A percentile compares a stretch with the other conserved stretches of the same genome.
phyloP scores from a whole-genome alignment of 2,329 filamentous ascomycete genomes.

The Pseudocercospora crystallina region DNA sequence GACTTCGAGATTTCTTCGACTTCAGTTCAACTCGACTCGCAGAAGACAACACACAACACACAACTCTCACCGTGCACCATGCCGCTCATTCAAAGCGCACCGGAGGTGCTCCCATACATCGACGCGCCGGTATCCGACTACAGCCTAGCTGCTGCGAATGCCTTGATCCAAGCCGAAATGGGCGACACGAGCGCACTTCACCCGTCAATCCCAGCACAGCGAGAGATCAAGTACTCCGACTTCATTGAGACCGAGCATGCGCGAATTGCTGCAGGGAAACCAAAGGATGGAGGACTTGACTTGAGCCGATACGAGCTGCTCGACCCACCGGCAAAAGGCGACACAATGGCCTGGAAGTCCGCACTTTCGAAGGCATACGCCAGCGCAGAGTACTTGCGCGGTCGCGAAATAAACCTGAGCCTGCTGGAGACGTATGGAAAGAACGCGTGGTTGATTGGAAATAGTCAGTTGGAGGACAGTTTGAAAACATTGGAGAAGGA shows the following conservation, averaged over 20 bases:
- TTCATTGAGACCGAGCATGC: slow-evolving; percentile 67
- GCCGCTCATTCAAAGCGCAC: slow-evolving; percentile 67
- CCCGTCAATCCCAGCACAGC: slow-evolving; percentile 57
- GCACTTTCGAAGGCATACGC: slow-evolving; percentile 58
- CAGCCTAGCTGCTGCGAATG: slow-evolving; percentile 65
- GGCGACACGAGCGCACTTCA: slow-evolving; percentile 54
- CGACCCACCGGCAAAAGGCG: slow-evolving; percentile 53
- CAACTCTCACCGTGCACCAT: slow-evolving; percentile 41
- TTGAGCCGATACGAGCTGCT: slow-evolving; percentile 80
- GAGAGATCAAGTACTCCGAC: slow-evolving; percentile 60
- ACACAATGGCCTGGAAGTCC: slow-evolving; percentile 50
- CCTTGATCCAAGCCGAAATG: slow-evolving; percentile 69
- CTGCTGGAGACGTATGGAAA: slow-evolving; percentile 81
- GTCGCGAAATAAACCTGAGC: slow-evolving; percentile 60
- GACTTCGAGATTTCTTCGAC: too few species aligned
- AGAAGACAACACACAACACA: not conserved
- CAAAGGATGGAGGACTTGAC: slow-evolving; percentile 61
- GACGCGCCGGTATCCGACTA: slow-evolving; percentile 67
- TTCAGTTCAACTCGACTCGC: too few species aligned
- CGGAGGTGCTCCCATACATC: slow-evolving; percentile 84
- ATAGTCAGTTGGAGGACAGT: slow-evolving; percentile 74
- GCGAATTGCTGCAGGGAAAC: slow-evolving; percentile 59
- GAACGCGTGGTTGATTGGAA: slow-evolving; percentile 88
- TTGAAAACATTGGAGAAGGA: slow-evolving; percentile 71
- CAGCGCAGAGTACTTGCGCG: slow-evolving; percentile 58